Conservation (phyloP, 805 yeast genomes). For the Danielia reshetovae region DNA sequence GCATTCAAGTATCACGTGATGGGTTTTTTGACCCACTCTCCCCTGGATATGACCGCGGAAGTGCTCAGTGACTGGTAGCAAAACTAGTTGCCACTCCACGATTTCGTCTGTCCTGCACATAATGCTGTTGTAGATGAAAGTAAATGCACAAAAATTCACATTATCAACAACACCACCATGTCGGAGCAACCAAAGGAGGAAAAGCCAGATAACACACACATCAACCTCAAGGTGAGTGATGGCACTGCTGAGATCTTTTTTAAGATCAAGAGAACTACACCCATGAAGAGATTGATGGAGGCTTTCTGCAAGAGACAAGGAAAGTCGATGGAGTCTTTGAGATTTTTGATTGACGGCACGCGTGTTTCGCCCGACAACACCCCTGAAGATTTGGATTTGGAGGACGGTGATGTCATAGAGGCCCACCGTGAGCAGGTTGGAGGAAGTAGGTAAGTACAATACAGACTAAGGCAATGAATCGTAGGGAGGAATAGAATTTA, state of each 20-base stretch:
- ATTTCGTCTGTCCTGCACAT: too few species aligned
- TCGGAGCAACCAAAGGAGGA: slow-evolving; percentile 19
- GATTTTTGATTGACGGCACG: slow-evolving; percentile 92
- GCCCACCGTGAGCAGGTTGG: slow-evolving; percentile 96
- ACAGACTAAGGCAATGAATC: too few species aligned
- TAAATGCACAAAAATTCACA: too few species aligned
- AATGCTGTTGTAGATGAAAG: not conserved
- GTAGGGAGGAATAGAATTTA: too few species aligned
- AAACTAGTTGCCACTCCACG: too few species aligned
- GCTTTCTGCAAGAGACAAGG: slow-evolving; percentile 98
- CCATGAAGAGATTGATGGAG: slow-evolving; percentile 91
- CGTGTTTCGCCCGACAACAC: slow-evolving; percentile 85
- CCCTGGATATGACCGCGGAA: too few species aligned
- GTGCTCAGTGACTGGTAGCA: too few species aligned
- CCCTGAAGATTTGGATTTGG: slow-evolving; percentile 89
- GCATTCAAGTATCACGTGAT: too few species aligned
- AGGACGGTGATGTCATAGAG: slow-evolving; percentile 94
- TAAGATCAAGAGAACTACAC: slow-evolving; percentile 91
- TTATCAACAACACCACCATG: slow-evolving; percentile 9
- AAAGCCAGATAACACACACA: slow-evolving; percentile 51
- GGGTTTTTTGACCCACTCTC: too few species aligned
- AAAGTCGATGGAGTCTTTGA: slow-evolving; percentile 71
- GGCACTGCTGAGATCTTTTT: slow-evolving; percentile 91
- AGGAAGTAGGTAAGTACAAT: slow-evolving; percentile 34
- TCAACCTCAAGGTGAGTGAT: slow-evolving; percentile 91